phyloP scores from a whole-genome alignment of 192 early-diverging fungal species.

The Lobosporangium transversale region DNA sequence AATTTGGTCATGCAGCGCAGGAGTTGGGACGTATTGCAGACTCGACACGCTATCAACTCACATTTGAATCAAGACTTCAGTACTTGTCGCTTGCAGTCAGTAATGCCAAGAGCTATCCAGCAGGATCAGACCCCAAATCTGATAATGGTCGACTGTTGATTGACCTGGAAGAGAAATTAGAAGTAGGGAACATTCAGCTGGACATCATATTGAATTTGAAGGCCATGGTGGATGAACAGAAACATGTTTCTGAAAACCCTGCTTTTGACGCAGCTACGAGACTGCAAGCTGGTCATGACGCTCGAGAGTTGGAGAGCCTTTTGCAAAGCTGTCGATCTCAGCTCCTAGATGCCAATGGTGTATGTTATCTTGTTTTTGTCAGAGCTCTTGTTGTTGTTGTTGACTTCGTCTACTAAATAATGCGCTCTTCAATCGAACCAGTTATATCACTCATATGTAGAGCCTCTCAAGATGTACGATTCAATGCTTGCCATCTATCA shows the following conservation, averaged over 20 bases:
- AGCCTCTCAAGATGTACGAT: slow-evolving; percentile 48
- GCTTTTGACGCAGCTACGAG: neutral
- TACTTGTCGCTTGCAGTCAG: slow-evolving; percentile 73
- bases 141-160: slow-evolving; percentile 60
- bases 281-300: slow-evolving; percentile 12
- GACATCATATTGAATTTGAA: slow-evolving; percentile 36
- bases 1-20: slow-evolving; percentile 67
- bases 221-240: slow-evolving; percentile 8
- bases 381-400: neutral
- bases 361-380: slow-evolving; percentile 8
- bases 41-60: slow-evolving; percentile 53
- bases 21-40: slow-evolving; percentile 54
- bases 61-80: slow-evolving; percentile 62
- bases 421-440: neutral
- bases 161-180: slow-evolving; percentile 65
- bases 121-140: slow-evolving; percentile 53
- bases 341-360: slow-evolving; percentile 21
- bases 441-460: slow-evolving; percentile 37
- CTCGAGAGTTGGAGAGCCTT: slow-evolving; percentile 19
- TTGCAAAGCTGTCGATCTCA: slow-evolving; percentile 32
- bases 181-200: slow-evolving; percentile 70
- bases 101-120: slow-evolving; percentile 68
- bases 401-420: neutral
- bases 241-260: neutral
- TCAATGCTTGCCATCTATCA: slow-evolving; percentile 51